phyloP scores from a whole-genome alignment of 257 asterid species.

The Cruciata laevipes region DNA sequence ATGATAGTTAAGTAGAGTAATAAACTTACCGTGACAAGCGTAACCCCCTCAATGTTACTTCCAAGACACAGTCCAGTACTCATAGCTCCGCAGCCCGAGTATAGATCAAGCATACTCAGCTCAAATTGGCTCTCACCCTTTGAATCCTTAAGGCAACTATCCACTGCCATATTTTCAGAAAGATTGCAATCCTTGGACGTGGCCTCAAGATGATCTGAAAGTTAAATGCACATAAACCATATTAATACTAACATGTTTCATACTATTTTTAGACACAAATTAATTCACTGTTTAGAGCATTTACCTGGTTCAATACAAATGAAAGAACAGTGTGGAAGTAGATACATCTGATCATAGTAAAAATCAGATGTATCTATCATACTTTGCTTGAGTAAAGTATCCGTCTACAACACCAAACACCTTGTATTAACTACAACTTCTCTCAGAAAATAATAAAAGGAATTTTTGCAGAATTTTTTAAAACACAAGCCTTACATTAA shows the following conservation, averaged over 20 bases:
- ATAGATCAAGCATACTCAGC: conserved; percentile 53
- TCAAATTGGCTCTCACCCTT: conserved; percentile 25
- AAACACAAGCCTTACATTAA: conserved; percentile 31
- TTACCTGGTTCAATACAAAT: conserved; percentile 48
- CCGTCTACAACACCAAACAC: conserved; percentile 27
- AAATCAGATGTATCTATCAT: conserved; percentile 32
- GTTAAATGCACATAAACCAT: neutral
- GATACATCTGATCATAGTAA: conserved; percentile 56
- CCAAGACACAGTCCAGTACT: conserved; percentile 88
- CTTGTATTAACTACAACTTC: neutral
- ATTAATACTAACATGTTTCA: no score
- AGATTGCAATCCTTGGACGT: conserved; percentile 36
- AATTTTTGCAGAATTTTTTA: neutral
- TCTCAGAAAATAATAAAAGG: neutral
- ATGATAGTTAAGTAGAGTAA: neutral
- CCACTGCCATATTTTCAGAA: conserved; percentile 20
- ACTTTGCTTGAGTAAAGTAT: conserved; percentile 12
- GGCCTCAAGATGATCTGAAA: conserved; percentile 34
- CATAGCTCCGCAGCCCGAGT: conserved; percentile 96
- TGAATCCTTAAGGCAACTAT: conserved; percentile 11
- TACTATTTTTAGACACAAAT: no score
- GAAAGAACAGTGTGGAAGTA: conserved; percentile 54
- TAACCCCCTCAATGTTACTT: conserved; percentile 56
- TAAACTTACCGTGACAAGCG: conserved; percentile 62
- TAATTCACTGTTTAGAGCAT: no score